These are phyloP conservation scores for Salix koriyanagi DNA, from an alignment of 345 rosid species.

Conservation along the genomic window DNA sequence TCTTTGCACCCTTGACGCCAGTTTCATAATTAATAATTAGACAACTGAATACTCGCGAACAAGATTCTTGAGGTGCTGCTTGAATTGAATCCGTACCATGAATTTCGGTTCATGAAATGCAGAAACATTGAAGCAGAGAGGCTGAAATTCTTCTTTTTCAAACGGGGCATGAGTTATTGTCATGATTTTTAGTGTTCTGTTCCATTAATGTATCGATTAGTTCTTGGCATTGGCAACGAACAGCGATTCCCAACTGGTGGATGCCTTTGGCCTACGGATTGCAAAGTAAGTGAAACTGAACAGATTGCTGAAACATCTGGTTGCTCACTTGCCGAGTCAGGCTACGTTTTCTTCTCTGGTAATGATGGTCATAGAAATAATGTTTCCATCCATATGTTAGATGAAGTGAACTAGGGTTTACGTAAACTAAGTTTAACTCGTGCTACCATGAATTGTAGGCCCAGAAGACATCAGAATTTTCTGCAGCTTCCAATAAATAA, in stretches of 20 bases:
- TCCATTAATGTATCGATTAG: too few relatives aligned
- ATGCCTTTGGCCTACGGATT: not conserved
- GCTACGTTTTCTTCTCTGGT: not conserved
- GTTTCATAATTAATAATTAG: not conserved
- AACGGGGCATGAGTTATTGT: not conserved
- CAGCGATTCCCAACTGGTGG: not conserved
- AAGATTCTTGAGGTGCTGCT: not conserved
- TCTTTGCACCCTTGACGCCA: not conserved
- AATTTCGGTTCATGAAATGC: not conserved
- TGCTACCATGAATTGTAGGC: too few relatives aligned
- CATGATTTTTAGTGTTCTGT: too few relatives aligned
- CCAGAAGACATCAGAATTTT: not conserved
- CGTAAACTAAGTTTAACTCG: not conserved
- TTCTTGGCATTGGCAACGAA: not conserved
- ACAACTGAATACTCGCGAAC: not conserved
- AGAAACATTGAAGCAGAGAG: not conserved
- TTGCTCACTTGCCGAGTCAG: not conserved
- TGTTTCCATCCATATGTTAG: too few relatives aligned
- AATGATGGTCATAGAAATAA: too few relatives aligned
- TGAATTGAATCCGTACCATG: not conserved
- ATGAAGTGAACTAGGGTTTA: too few relatives aligned
- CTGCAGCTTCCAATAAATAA: not conserved
- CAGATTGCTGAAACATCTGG: not conserved
- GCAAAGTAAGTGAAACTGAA: not conserved
- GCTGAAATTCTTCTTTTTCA: not conserved